Conservation (phyloP, 192 early-diverging fungal genomes). For the Rhizophagus clarus region DNA sequence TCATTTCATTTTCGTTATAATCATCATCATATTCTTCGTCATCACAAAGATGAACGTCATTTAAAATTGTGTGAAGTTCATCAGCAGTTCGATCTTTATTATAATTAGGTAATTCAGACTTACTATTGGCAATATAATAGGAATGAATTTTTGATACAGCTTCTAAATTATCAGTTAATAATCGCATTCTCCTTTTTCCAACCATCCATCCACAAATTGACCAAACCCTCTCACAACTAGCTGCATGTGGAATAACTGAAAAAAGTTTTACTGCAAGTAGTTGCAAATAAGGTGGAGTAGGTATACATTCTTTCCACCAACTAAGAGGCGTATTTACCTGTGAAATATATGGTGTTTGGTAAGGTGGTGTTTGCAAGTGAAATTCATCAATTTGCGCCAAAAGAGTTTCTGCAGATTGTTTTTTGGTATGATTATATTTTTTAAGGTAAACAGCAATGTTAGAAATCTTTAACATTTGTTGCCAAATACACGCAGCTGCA, state of each 20-base stretch:
- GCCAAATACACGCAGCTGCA: background rate
- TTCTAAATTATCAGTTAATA: slow-evolving; percentile 6
- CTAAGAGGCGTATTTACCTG: background rate
- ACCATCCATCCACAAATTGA: background rate
- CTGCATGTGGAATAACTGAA: background rate
- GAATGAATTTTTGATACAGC: background rate
- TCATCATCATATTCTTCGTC: no score
- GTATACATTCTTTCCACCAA: background rate
- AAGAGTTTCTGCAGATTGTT: background rate
- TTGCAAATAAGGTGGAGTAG: background rate
- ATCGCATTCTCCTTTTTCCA: background rate
- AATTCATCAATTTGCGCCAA: background rate
- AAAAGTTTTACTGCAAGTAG: background rate
- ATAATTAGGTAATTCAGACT: no score
- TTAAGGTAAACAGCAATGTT: background rate
- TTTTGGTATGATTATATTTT: background rate
- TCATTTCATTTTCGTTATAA: no score
- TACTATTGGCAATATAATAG: slow-evolving; percentile 11
- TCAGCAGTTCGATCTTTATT: no score
- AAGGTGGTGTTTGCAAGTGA: background rate
- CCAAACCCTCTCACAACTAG: slow-evolving; percentile 5
- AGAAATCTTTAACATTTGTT: no score
- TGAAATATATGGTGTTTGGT: background rate
- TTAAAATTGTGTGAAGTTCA: no score
- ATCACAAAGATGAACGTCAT: no score